Base-by-base conservation (phyloP, 345 rosid genomes). In the Salix caprea region DNA sequence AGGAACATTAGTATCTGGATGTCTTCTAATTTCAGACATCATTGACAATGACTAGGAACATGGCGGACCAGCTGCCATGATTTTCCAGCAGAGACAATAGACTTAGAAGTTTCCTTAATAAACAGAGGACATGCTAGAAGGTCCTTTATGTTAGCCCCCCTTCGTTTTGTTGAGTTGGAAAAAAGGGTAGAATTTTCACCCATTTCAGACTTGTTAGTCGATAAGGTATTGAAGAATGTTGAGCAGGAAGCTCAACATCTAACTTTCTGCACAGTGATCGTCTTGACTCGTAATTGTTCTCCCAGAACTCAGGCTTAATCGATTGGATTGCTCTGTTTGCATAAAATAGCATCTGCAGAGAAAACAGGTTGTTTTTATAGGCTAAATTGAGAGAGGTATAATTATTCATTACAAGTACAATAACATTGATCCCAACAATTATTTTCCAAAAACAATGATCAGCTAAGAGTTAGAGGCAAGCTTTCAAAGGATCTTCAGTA, bases 31-130 rank as follows among this genome's bases (percentile, higher is more conserved):
- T 62, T 78, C 72, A 79, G 84, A 77, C 79, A 65, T 69, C 74
- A 67, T 80, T 21, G 83, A 77, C 66, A 76, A 84, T 71, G 89
- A 78, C 73, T 72, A 77, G 89, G 88, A 80, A 89, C 80, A 82
- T 90, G 97, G 56, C 85, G 88, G 71, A 92, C 89, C 83, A 96
- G 87, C 86, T 94, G 98, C 86, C 92, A 83, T 37, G 99, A 96
- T 85, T 96, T 96, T 74, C 99, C 99, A 36, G 97, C 99, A 77
- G 97, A 92, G 79, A 96, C 87, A 84, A 94, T 88, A 48, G 98
- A 89, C 77, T 86, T 88, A 70, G 90, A 88, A 64, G 86, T 87
- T 86, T 89, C 94, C 87, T 86, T 90, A 19, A 96, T 76, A 86
- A 92, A 92, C 75, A 87, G 74, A 76, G 99, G 99, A 74, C 92